These are phyloP conservation scores for Colletotrichum acutatum DNA, from an alignment of 2,329 filamentous ascomycete genomes.

Conservation along the genomic window DNA sequence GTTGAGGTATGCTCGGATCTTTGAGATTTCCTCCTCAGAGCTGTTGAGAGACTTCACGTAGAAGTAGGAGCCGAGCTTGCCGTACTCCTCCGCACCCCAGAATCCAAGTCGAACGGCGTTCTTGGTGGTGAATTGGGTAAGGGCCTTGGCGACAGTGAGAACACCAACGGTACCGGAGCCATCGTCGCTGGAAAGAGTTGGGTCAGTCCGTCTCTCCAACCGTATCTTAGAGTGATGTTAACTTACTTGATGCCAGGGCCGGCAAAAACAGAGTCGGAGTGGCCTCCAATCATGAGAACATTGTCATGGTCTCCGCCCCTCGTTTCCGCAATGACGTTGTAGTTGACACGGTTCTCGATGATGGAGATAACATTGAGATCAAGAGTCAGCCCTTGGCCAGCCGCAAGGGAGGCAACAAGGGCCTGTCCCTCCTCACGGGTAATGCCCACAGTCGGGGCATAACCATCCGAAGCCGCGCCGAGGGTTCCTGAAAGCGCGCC, in stretches of 20 bases:
- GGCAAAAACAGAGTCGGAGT: conserved; percentile 59
- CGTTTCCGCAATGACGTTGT: conserved; percentile 63
- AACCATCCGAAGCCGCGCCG: conserved; percentile 56
- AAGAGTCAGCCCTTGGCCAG: conserved; percentile 46
- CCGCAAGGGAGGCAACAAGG: conserved; percentile 44
- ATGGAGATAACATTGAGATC: conserved; percentile 57
- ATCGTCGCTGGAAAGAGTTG: conserved; percentile 56
- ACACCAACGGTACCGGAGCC: conserved; percentile 64
- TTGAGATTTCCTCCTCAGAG: conserved; percentile 56
- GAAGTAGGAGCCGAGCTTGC: conserved; percentile 59
- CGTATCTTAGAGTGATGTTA: neutral
- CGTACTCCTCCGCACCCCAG: conserved; percentile 65
- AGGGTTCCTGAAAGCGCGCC: conserved; percentile 65
- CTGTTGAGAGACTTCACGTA: conserved; percentile 56
- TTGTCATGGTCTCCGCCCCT: conserved; percentile 59
- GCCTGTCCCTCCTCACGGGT: conserved; percentile 55
- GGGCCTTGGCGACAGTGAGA: conserved; percentile 56
- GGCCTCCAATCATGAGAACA: conserved; percentile 58
- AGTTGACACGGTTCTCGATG: conserved; percentile 58
- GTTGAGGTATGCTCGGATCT: conserved; percentile 66
- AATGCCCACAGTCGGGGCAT: conserved; percentile 64
- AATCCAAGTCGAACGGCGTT: conserved; percentile 62
- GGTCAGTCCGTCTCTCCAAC: neutral
- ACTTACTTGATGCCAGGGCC: conserved; percentile 67
- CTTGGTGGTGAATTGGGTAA: conserved; percentile 55